Evolutionary conservation across 164 flowering plant species (phyloP).

Genomic region (Magnolia kwangsiensis): DNA sequence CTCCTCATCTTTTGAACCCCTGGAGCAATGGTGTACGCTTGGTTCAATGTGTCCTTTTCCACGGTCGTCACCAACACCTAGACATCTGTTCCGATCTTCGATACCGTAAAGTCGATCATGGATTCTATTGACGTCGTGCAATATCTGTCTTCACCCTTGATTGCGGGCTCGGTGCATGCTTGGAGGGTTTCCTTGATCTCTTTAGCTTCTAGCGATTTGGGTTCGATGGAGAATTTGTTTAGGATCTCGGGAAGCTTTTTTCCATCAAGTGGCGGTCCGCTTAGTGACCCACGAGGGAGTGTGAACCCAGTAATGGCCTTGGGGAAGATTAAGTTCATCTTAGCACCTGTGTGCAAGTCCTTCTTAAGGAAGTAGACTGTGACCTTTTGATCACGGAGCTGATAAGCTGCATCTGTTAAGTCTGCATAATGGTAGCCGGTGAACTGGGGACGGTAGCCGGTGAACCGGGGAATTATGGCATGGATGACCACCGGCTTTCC

Average conservation of each 20-base stretch:
- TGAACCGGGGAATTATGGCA: not conserved
- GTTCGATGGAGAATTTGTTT: conserved; percentile 25
- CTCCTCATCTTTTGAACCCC: conserved; percentile 12
- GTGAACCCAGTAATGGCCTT: conserved; percentile 17
- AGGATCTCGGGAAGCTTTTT: conserved; percentile 29
- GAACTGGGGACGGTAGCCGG: too few relatives aligned
- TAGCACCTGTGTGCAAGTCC: conserved; percentile 15
- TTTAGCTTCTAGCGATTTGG: conserved; percentile 33
- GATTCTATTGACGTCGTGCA: conserved; percentile 36
- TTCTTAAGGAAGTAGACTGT: conserved; percentile 26
- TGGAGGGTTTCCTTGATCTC: conserved; percentile 22
- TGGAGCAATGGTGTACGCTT: conserved; percentile 13
- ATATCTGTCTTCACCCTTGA: conserved; percentile 22
- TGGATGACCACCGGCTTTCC: too few relatives aligned
- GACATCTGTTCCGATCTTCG: conserved; percentile 21
- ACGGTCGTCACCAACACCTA: conserved; percentile 12
- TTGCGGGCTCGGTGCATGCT: conserved; percentile 25
- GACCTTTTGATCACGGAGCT: conserved; percentile 22
- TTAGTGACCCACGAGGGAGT: conserved; percentile 32
- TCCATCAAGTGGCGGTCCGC: conserved; percentile 38
- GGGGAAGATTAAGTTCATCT: conserved; percentile 22
- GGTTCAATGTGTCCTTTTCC: conserved; percentile 3
- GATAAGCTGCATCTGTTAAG: conserved; percentile 25
- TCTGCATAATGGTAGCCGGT: not conserved
- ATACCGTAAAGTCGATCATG: conserved; percentile 30